Conservation (phyloP, 148 eudicot genomes). For the Chenopodium quinoa region DNA sequence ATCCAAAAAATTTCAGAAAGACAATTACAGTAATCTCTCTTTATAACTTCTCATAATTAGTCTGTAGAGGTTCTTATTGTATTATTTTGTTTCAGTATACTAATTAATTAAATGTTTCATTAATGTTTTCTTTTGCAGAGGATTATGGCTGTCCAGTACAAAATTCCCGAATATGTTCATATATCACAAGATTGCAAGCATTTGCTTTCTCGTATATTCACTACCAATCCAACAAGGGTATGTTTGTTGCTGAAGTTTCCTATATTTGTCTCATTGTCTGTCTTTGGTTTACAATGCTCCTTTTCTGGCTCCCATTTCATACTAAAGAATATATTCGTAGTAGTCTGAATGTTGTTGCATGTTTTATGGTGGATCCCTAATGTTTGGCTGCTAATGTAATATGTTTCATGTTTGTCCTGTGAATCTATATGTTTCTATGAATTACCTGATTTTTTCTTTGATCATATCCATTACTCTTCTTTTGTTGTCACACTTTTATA, state of each 20-base stretch:
- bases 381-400: background rate
- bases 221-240: constrained; percentile 59
- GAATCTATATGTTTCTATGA: background rate
- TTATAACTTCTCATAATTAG: background rate
- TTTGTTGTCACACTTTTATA: background rate
- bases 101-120: background rate
- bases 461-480: background rate
- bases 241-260: constrained; percentile 7
- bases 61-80: background rate
- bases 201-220: constrained; percentile 65
- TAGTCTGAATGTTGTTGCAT: background rate
- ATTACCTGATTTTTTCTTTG: background rate
- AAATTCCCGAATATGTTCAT: constrained; percentile 82
- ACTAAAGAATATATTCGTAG: background rate
- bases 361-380: background rate
- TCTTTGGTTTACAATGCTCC: background rate
- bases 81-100: background rate
- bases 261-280: background rate
- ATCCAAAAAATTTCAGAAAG: constrained; percentile 77
- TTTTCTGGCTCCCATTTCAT: background rate
- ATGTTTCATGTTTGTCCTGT: background rate
- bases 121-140: constrained; percentile 42
- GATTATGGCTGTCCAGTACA: constrained; percentile 68
- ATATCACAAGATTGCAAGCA: constrained; percentile 72
- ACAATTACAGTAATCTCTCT: constrained; percentile 51